Conservation (phyloP, 805 yeast genomes). For the Phaffomyces opuntiae region DNA sequence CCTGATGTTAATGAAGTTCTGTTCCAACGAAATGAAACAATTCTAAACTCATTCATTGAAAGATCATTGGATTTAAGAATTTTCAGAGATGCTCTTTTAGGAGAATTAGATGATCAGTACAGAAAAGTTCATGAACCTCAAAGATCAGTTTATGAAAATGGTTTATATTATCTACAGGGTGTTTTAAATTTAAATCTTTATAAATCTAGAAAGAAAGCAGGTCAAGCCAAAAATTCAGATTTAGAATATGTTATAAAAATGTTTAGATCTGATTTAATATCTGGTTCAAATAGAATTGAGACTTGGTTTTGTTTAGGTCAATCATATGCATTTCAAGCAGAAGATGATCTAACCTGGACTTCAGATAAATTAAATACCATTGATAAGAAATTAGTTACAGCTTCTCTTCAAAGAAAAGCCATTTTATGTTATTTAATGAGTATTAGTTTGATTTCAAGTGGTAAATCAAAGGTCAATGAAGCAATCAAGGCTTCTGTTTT, state of each 20-base stretch:
- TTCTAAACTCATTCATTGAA: conserved; percentile 41
- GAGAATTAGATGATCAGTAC: conserved; percentile 30
- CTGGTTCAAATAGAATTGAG: conserved; percentile 65
- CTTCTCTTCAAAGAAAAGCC: conserved; percentile 59
- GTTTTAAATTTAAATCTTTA: conserved; percentile 59
- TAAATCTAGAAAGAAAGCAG: conserved; percentile 61
- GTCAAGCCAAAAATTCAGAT: conserved; percentile 79
- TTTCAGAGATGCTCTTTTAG: conserved; percentile 46
- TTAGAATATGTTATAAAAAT: conserved; percentile 64
- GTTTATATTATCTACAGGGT: conserved; percentile 67
- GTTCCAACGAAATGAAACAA: conserved; percentile 39
- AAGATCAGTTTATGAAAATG: conserved; percentile 37
- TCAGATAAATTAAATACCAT: conserved; percentile 67
- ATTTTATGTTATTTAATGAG: conserved; percentile 74
- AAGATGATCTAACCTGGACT: conserved; percentile 89
- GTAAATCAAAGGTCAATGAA: conserved; percentile 19
- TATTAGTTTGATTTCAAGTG: conserved; percentile 32
- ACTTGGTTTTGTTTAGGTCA: conserved; percentile 84
- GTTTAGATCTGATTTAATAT: conserved; percentile 58
- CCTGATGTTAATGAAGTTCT: conserved; percentile 39
- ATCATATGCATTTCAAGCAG: conserved; percentile 70
- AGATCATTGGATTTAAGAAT: conserved; percentile 36
- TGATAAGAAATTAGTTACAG: conserved; percentile 56
- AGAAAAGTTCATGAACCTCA: conserved; percentile 26
- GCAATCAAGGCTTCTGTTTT: conserved; percentile 39